Percentiles rank a stretch among this genome's conserved stretches.
Evolutionary conservation across 1,284 basidiomycete genomes (phyloP).

Genomic region (Rhodotorula sp.): DNA sequence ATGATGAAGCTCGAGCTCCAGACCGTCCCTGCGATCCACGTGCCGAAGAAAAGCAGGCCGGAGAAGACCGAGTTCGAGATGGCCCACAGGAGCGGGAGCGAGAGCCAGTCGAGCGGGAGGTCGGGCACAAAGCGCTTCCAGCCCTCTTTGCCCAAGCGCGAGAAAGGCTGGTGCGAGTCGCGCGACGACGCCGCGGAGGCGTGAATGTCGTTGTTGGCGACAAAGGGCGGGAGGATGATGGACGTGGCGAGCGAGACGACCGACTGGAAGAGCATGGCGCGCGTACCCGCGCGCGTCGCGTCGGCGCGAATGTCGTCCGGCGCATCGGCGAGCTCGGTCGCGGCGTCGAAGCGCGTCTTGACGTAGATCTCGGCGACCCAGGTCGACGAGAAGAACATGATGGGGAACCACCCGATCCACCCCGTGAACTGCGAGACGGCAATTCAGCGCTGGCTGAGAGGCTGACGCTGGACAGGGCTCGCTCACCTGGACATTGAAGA

Average conservation of each 20-base stretch:
- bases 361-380: conserved; percentile 87
- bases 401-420: conserved; percentile 57
- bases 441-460: not conserved
- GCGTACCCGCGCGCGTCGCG: conserved; percentile 64
- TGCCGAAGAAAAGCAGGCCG: conserved; percentile 53
- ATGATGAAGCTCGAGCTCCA: conserved; percentile 55
- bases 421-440: conserved; percentile 68
- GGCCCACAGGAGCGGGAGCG: conserved; percentile 80
- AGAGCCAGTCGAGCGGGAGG: conserved; percentile 49
- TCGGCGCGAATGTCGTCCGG: conserved; percentile 36
- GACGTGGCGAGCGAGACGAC: conserved; percentile 70
- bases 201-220: conserved; percentile 47
- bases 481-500: conserved; percentile 68
- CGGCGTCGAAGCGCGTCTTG: conserved; percentile 65
- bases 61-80: conserved; percentile 76
- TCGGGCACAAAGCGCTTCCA: conserved; percentile 16
- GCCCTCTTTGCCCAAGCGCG: no score
- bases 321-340: conserved; percentile 54
- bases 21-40: conserved; percentile 53
- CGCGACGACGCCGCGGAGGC: conserved; percentile 40
- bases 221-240: conserved; percentile 70
- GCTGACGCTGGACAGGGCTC: not conserved
- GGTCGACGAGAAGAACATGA: conserved; percentile 68
- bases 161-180: not conserved
- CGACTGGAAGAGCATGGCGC: conserved; percentile 77